Conservation (phyloP, 495 filamentous ascomycete species). For the Podospora appendiculata region DNA sequence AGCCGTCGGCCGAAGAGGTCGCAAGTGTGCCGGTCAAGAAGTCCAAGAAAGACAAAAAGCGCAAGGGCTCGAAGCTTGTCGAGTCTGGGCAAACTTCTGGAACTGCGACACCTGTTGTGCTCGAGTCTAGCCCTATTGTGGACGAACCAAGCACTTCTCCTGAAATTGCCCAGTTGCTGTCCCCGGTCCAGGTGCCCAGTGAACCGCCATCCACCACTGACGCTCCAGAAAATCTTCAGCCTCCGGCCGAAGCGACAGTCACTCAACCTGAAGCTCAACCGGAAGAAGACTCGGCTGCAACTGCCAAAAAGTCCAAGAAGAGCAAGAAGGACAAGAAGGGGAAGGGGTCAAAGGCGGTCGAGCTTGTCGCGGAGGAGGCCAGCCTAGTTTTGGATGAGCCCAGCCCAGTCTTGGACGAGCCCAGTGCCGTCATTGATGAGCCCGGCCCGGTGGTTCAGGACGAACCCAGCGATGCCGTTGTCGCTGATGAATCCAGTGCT, state of each 20-base stretch:
- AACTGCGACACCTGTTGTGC: neutral
- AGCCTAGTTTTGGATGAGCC: neutral
- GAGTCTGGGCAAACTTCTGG: slow-evolving; percentile 7
- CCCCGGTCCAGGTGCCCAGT: too few species aligned
- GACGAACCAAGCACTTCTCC: neutral
- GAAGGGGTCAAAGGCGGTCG: slow-evolving; percentile 3
- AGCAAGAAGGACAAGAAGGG: slow-evolving; percentile 22
- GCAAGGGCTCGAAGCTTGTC: neutral
- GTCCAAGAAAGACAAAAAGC: slow-evolving; percentile 19
- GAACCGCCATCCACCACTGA: too few species aligned
- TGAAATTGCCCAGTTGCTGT: too few species aligned
- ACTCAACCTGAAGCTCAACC: neutral
- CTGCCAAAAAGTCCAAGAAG: slow-evolving; percentile 6
- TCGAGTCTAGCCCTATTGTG: neutral
- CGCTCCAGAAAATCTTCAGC: neutral
- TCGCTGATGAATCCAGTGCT: too few species aligned
- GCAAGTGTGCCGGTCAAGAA: slow-evolving; percentile 3
- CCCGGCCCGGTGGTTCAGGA: too few species aligned
- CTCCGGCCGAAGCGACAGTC: too few species aligned
- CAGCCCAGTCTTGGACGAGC: neutral
- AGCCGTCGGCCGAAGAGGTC: too few species aligned
- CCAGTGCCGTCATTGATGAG: too few species aligned
- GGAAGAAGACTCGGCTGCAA: neutral
- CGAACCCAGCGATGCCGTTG: too few species aligned
- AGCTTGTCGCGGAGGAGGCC: neutral